Evolutionary conservation across 2,329 filamentous ascomycete genomes (phyloP).

Genomic region (Stachybotrys elegans): DNA sequence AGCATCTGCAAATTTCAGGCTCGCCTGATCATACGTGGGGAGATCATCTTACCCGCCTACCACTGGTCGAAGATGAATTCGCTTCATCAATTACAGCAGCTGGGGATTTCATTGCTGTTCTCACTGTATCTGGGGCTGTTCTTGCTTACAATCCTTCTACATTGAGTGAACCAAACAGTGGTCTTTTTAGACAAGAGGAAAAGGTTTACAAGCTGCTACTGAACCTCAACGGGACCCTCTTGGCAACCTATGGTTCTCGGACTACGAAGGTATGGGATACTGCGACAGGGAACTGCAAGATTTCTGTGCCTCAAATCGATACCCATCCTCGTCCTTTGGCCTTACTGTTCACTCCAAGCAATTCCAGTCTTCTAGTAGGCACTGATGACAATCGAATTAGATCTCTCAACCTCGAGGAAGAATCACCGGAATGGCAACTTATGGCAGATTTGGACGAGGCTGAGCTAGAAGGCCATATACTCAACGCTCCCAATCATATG

Average conservation of each 20-base stretch:
- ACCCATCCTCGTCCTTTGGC: conserved; percentile 17
- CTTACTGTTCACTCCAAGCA: conserved; percentile 15
- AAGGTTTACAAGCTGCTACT: conserved; percentile 14
- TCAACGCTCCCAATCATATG: conserved; percentile 19
- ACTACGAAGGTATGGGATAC: conserved; percentile 21
- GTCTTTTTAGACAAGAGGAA: conserved; percentile 12
- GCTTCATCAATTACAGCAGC: conserved; percentile 9
- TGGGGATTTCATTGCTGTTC: conserved; percentile 11
- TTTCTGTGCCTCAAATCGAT: conserved; percentile 13
- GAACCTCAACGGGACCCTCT: conserved; percentile 11
- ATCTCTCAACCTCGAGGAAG: conserved; percentile 10
- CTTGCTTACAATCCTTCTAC: conserved; percentile 15
- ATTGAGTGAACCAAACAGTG: conserved; percentile 4
- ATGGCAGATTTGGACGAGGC: conserved; percentile 15
- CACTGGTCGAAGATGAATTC: conserved; percentile 2
- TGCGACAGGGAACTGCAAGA: conserved; percentile 16
- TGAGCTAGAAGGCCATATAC: conserved; percentile 16
- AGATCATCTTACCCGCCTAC: conserved; percentile 18
- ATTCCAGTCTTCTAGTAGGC: conserved; percentile 15
- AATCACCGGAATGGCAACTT: conserved; percentile 12
- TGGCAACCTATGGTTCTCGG: conserved; percentile 22
- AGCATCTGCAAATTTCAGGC: conserved; percentile 10
- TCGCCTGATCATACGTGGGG: conserved; percentile 15
- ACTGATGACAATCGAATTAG: conserved; percentile 16
- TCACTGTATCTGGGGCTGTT: conserved; percentile 5